phyloP scores from a whole-genome alignment of 2,329 filamentous ascomycete genomes.

The Nemania sp. region DNA sequence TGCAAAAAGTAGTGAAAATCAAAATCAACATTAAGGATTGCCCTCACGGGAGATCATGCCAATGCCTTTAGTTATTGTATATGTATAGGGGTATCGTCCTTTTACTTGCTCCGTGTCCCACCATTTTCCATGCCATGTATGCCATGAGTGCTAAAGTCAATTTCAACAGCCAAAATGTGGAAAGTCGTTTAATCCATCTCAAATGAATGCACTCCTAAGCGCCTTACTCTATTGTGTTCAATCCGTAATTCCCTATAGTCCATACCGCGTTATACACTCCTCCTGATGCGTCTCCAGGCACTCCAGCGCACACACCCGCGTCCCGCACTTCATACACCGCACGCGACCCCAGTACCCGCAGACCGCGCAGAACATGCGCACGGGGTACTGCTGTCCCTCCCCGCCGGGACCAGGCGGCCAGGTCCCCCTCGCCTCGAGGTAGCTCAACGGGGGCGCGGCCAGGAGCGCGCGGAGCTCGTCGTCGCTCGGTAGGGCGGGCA shows the following conservation, averaged over 20 bases:
- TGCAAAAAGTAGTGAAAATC: slow-evolving; percentile 10
- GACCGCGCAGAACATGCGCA: slow-evolving; percentile 78
- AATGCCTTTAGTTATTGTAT: slow-evolving; percentile 4
- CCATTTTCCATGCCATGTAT: slow-evolving; percentile 22
- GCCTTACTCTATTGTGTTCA: not conserved
- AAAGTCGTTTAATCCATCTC: not conserved
- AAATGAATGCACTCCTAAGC: not conserved
- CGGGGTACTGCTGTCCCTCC: slow-evolving; percentile 59
- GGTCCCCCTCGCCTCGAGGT: slow-evolving; percentile 70
- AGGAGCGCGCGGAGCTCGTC: slow-evolving; percentile 74
- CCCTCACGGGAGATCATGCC: slow-evolving; percentile 14
- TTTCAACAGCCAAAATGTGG: not conserved
- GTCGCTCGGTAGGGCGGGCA: slow-evolving; percentile 69
- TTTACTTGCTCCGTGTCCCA: slow-evolving; percentile 19
- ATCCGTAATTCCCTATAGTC: slow-evolving; percentile 53
- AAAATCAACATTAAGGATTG: not conserved
- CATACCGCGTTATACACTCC: slow-evolving; percentile 76
- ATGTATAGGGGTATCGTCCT: slow-evolving; percentile 34
- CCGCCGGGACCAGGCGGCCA: slow-evolving; percentile 48
- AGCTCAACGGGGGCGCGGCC: slow-evolving; percentile 73
- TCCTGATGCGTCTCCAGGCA: slow-evolving; percentile 79
- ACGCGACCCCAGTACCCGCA: slow-evolving; percentile 87
- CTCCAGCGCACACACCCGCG: slow-evolving; percentile 79
- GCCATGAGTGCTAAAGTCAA: not conserved
- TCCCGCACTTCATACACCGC: slow-evolving; percentile 82